Percentiles rank a stretch among this genome's conserved stretches.
These are phyloP conservation scores for Coemansia sp. DNA, from an alignment of 192 early-diverging fungal species.

Conservation along the genomic window DNA sequence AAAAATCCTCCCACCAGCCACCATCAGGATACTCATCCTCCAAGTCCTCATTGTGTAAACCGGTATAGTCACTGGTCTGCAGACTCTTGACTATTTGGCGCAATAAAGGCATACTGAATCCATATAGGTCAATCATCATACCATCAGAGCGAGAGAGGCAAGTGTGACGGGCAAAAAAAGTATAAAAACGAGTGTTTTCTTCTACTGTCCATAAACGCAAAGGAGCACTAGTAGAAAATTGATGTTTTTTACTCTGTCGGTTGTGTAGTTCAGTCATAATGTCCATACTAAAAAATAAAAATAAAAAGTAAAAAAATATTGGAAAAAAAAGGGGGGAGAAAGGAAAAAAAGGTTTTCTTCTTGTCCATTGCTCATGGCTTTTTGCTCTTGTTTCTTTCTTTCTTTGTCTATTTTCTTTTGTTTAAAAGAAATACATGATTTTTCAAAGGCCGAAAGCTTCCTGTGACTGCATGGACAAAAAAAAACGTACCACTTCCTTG, in stretches of 20 bases:
- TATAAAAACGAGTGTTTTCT: constrained; percentile 33
- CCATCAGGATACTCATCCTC: constrained; percentile 38
- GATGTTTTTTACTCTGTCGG: constrained; percentile 31
- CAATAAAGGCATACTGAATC: constrained; percentile 34
- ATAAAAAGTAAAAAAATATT: neutral
- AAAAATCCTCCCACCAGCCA: constrained; percentile 42
- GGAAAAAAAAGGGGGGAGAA: neutral
- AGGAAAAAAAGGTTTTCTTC: neutral
- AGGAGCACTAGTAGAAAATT: constrained; percentile 25
- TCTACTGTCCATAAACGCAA: constrained; percentile 30
- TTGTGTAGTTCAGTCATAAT: constrained; percentile 7
- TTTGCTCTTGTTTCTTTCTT: neutral
- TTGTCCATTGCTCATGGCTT: neutral
- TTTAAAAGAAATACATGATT: neutral
- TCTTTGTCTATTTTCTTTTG: neutral
- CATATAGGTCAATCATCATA: constrained; percentile 25
- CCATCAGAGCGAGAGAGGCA: constrained; percentile 18
- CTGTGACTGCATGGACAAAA: too few species aligned
- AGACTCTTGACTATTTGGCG: constrained; percentile 30
- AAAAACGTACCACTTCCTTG: neutral
- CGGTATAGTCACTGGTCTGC: constrained; percentile 19
- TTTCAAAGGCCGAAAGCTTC: too few species aligned
- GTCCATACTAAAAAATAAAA: neutral
- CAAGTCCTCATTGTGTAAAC: constrained; percentile 26
- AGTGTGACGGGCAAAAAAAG: constrained; percentile 21